Base-by-base conservation (phyloP, 2,329 filamentous ascomycete genomes). In the Colletotrichum sansevieriae region DNA sequence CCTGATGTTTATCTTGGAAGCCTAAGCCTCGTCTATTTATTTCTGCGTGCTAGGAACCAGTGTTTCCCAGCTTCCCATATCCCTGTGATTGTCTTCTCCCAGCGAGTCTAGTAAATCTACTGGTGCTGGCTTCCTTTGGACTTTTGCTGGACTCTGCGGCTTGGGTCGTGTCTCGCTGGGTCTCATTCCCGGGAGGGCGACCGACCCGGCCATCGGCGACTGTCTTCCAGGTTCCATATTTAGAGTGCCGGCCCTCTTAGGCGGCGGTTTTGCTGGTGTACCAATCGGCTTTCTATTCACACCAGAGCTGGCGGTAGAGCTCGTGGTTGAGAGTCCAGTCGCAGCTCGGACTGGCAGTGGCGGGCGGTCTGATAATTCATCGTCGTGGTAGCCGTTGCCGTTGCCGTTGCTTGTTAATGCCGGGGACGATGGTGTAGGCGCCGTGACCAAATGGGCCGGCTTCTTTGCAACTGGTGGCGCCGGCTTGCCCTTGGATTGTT, bases 381-480 rank as follows among this genome's bases (percentile, higher is more conserved):
- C 70, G 18, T 41, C 49, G 18, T 51, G 33, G 4, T 67, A 39
- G 72, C 73, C 37, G 68, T 37, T 20, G 60, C 73, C 37, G 68
- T 37, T 20, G 60, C 71, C 49, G 71, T 71, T 37, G 69, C 71
- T 59, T 49, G 63, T 35, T 33, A 69, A 70, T 29, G 75, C 35
- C 43, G 63, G 35, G 72, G 67, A 72, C 77, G 43, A 64, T 3
- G 75, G 71, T 7, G 78, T 78, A 12, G 74, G 77, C 13, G 75
- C 72, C 11, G 78, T 78, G 15, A 79, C 73, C 4, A 89, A 81
- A 71, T 89, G 86, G 2, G 85, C 82, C 1, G 90, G 90, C 73
- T 92, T 92, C 76, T 83, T 87, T 22, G 89, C 90, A 57, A 92
- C 82, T 1, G 85, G 86, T 5, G 87, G 88, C n/a, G 85, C 78